These are phyloP conservation scores for Zymoseptoria brevis DNA, from an alignment of 2,329 filamentous ascomycete species.

Conservation along the genomic window DNA sequence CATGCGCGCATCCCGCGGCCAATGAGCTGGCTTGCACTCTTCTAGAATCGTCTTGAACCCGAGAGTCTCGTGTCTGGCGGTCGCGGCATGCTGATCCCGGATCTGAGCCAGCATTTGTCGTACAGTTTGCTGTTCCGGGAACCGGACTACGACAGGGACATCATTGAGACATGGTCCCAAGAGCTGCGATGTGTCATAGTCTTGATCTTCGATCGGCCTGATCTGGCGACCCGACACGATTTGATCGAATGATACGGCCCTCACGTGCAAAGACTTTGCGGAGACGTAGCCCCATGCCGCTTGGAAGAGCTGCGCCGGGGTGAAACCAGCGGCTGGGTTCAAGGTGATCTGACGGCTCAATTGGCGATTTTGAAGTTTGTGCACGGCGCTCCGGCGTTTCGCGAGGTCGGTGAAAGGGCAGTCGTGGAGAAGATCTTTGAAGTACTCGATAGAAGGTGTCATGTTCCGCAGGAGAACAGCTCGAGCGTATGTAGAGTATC, in stretches of 20 bases:
- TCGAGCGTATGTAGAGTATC: neutral
- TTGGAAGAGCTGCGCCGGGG: neutral
- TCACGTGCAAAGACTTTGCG: neutral
- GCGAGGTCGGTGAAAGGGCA: neutral
- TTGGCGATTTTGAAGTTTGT: neutral
- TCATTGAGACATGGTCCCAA: neutral
- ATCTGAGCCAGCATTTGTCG: neutral
- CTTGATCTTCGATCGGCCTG: neutral
- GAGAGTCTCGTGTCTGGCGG: neutral
- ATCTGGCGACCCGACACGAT: neutral
- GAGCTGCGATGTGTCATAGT: neutral
- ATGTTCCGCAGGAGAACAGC: neutral
- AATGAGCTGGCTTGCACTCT: neutral
- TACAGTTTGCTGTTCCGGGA: neutral
- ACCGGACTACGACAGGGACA: neutral
- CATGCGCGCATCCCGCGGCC: neutral
- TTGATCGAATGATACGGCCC: neutral
- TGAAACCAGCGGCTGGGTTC: neutral
- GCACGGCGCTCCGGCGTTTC: neutral
- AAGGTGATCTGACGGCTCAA: neutral
- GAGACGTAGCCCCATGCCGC: neutral
- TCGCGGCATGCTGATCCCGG: neutral
- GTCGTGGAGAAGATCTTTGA: neutral
- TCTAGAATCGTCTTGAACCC: neutral
- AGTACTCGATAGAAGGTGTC: neutral